Conservation (phyloP, 139 green algal species). For the Picochlorum sp. region DNA sequence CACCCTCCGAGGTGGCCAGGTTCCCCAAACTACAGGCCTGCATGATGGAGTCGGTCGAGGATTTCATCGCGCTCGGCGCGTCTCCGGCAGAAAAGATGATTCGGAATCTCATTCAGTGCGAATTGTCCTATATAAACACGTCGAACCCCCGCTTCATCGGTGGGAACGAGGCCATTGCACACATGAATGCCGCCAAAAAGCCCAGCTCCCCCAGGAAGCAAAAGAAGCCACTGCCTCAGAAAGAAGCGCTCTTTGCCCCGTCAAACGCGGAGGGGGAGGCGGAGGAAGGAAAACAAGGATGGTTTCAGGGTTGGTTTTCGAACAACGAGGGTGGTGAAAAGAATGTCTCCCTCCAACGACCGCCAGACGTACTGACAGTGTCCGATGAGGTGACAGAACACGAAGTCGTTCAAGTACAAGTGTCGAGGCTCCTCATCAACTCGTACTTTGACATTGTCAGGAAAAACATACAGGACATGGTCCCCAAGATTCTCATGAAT, state of each 20-base stretch:
- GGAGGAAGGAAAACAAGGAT: background rate
- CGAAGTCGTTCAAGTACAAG: conserved; percentile 72
- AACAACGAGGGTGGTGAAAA: background rate
- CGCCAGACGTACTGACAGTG: conserved; percentile 33
- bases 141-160: conserved; percentile 87
- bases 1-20: conserved; percentile 54
- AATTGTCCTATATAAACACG: conserved; percentile 96
- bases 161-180: conserved; percentile 58
- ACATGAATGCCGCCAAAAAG: conserved; percentile 7
- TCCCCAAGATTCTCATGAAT: conserved; percentile 93
- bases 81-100: conserved; percentile 56
- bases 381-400: conserved; percentile 35
- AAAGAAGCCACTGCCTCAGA: conserved; percentile 11
- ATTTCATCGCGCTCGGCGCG: conserved; percentile 64
- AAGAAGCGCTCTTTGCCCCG: conserved; percentile 27
- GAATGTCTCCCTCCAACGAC: background rate
- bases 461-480: conserved; percentile 72
- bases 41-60: conserved; percentile 54
- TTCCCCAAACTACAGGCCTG: conserved; percentile 53
- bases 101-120: conserved; percentile 59
- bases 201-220: too few relatives aligned
- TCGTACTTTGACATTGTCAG: conserved; percentile 88
- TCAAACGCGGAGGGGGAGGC: background rate
- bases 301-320: conserved; percentile 25
- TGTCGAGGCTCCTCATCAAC: conserved; percentile 77